Base-by-base conservation (phyloP, 2,329 filamentous ascomycete genomes). In the Falciphora oryzae region DNA sequence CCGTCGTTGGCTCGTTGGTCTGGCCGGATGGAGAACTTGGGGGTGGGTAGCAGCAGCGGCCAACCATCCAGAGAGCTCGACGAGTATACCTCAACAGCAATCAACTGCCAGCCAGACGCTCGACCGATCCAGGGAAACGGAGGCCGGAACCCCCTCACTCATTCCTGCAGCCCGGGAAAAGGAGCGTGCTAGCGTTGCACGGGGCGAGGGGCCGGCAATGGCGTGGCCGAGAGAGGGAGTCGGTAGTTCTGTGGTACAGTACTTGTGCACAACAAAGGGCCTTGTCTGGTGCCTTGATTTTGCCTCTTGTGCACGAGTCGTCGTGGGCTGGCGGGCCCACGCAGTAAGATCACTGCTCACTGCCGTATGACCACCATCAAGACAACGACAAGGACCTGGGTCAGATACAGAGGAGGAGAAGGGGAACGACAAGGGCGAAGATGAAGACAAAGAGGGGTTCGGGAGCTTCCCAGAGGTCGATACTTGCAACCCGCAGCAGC, bases 171-270 rank as follows among this genome's bases (percentile, higher is more conserved):
- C 44, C 22, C 44, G 22, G 44, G 22, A n/a, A 53, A 53, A 53
- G 44, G 44, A n/a, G n/a, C 44, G 44, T 53, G 44, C 44, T n/a
- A 53, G 44, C 44, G 44, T 53, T 53, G 44, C 44, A 53, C 38
- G 44, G 44, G 44, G 22, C 44, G 44, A 25, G 44, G 44, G 18
- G 44, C 44, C 14, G 44, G 13, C 44, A 53, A 53, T 53, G 44
- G 44, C 44, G 18, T 53, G 44, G 44, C 4, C 22, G 44, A n/a
- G 10, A n/a, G 10, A 25, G 18, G 18, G 8, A 25, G 44, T 8
- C 44, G 18, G 44, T n/a, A 53, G 44, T 25, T 53, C 6, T 11
- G n/a, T 25, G 44, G 38, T 25, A 14, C 44, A 11, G 44, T 53
- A 53, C n/a, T 11, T 25, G 44, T 53, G 44, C 44, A 53, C 44